Conservation (phyloP, 345 rosid genomes). For the Luvunga scandens region DNA sequence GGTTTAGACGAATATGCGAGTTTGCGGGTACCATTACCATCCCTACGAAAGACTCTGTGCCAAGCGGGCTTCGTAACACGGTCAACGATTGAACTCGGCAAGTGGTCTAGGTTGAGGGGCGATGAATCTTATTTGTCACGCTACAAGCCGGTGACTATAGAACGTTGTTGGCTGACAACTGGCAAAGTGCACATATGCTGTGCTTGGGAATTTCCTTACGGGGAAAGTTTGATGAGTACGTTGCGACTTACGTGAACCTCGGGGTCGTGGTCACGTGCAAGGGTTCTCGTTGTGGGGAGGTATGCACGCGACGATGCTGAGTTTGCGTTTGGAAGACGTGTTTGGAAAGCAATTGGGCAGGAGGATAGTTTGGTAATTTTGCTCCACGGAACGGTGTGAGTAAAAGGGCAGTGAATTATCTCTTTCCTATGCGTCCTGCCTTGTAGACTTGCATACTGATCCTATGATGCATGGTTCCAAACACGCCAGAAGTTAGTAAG, state of each 20-base stretch:
- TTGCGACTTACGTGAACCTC: conserved; percentile 25
- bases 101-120: conserved; percentile 53
- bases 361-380: conserved; percentile 54
- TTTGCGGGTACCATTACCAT: no score
- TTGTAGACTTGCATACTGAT: no score
- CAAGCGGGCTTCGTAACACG: conserved; percentile 39
- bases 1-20: no score
- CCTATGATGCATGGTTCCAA: no score
- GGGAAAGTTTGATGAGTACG: conserved; percentile 26
- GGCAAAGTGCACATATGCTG: conserved; percentile 63
- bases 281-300: conserved; percentile 31
- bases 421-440: no score
- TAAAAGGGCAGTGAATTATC: conserved; percentile 26
- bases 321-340: conserved; percentile 62
- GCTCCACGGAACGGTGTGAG: conserved; percentile 35
- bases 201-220: conserved; percentile 20
- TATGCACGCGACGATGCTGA: conserved; percentile 63
- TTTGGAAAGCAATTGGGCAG: conserved; percentile 65
- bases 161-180: conserved; percentile 59
- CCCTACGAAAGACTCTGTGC: conserved; percentile 55
- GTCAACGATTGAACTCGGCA: conserved; percentile 34
- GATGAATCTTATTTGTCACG: conserved; percentile 59
- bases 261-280: conserved; percentile 57
- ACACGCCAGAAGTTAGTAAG: no score
- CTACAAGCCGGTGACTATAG: conserved; percentile 50